Percentiles rank a stretch among this genome's conserved stretches.
Conservation (phyloP, 768 basidiomycete genomes). For the Pleurotus citrinopileatus region DNA sequence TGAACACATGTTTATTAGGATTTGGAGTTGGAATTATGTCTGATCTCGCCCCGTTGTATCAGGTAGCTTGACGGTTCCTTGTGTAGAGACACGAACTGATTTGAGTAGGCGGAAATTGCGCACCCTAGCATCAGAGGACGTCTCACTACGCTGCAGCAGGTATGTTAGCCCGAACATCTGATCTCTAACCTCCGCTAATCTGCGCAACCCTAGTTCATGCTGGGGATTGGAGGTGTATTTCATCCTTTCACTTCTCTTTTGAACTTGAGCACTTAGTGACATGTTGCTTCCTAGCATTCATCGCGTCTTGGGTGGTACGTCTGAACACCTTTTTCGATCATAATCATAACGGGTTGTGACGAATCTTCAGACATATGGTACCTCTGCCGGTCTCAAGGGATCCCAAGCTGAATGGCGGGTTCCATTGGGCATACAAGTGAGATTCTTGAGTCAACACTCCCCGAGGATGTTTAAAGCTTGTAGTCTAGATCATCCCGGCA, state of each 20-base stretch:
- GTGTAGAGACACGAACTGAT: neutral
- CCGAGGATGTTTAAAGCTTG: neutral
- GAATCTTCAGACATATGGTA: slow-evolving; percentile 33
- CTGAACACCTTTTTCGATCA: neutral
- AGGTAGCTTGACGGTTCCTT: slow-evolving; percentile 22
- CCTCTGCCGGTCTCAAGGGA: slow-evolving; percentile 34
- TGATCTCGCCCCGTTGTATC: slow-evolving; percentile 50
- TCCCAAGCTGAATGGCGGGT: slow-evolving; percentile 47
- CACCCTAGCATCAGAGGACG: slow-evolving; percentile 55
- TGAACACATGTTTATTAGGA: slow-evolving; percentile 16
- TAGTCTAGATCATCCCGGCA: slow-evolving; percentile 39
- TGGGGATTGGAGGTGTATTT: slow-evolving; percentile 40
- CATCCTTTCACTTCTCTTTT: neutral
- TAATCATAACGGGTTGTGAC: neutral
- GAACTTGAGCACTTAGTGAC: neutral
- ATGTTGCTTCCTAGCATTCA: slow-evolving; percentile 33
- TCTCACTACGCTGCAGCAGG: slow-evolving; percentile 50
- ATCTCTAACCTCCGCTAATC: neutral
- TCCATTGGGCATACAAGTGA: slow-evolving; percentile 41
- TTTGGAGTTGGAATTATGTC: slow-evolving; percentile 47
- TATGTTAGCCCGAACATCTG: slow-evolving; percentile 7
- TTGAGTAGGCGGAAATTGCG: slow-evolving; percentile 46
- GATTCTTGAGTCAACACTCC: neutral
- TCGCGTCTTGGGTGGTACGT: slow-evolving; percentile 43
- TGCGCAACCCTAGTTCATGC: slow-evolving; percentile 33